Percentiles rank a stretch among this genome's conserved stretches.
Evolutionary conservation across 2,329 filamentous ascomycete genomes (phyloP).

Genomic region (Trichoderma sp.): DNA sequence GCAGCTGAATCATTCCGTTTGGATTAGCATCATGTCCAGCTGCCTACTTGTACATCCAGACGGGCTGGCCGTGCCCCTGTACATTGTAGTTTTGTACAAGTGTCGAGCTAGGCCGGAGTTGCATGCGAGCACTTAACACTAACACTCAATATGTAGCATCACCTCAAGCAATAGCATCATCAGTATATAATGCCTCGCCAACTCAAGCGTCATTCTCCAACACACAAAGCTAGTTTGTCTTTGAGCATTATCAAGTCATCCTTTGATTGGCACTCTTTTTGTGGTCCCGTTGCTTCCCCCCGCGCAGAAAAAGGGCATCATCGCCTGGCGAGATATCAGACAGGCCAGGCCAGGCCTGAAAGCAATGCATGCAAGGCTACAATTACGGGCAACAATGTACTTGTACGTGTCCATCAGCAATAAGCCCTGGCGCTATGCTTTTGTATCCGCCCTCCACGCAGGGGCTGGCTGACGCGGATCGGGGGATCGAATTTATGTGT

Average conservation of each 20-base stretch:
- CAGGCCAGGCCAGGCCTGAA: not conserved
- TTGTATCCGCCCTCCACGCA: constrained; percentile 14
- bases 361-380: constrained; percentile 15
- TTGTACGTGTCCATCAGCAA: constrained; percentile 14
- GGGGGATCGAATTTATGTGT: constrained; percentile 16
- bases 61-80: not conserved
- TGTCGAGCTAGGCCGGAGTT: not conserved
- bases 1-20: not conserved
- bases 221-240: too few species aligned
- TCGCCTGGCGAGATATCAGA: not conserved
- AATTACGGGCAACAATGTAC: not conserved
- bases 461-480: constrained; percentile 25
- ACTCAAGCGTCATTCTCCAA: not conserved
- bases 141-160: not conserved
- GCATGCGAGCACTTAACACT: constrained; percentile 23
- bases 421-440: constrained; percentile 24
- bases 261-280: not conserved
- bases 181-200: not conserved
- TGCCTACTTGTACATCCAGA: not conserved
- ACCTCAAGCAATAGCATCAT: not conserved
- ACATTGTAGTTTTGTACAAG: not conserved
- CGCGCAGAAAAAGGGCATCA: not conserved
- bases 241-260: not conserved
- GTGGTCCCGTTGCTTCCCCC: not conserved
- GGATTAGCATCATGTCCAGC: not conserved